phyloP scores from a whole-genome alignment of 176 grass and related monocot species.

The Ampelocalamus luodianensis region DNA sequence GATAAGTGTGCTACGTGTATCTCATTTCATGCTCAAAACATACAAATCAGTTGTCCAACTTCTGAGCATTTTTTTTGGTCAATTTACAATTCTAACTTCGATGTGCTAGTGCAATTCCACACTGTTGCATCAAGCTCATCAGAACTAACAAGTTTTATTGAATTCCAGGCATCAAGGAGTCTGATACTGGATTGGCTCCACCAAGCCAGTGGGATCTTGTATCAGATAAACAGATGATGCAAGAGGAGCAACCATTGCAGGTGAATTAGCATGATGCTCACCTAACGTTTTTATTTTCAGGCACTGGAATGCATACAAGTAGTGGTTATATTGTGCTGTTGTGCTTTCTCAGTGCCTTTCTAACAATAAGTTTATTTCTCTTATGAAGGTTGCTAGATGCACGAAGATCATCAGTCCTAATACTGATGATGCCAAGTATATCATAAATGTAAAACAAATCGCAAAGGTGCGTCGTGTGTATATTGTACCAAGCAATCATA shows the following conservation, averaged over 20 bases:
- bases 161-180: constrained; percentile 70
- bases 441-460: constrained; percentile 82
- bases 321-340: not conserved
- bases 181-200: constrained; percentile 70
- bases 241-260: constrained; percentile 70
- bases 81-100: not conserved
- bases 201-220: constrained; percentile 74
- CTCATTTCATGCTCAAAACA: not conserved
- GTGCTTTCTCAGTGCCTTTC: not conserved
- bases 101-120: not conserved
- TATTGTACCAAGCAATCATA: not conserved
- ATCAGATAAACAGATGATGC: constrained; percentile 82
- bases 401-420: constrained; percentile 76
- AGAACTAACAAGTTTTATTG: not conserved
- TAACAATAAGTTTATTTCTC: not conserved
- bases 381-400: constrained; percentile 65
- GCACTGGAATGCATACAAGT: not conserved
- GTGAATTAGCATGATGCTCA: constrained; percentile 26
- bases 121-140: not conserved
- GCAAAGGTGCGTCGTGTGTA: constrained; percentile 47
- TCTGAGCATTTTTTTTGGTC: not conserved
- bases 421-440: constrained; percentile 74
- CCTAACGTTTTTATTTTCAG: not conserved
- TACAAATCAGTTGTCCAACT: not conserved
- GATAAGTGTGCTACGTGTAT: not conserved